Conservation (phyloP, 2,329 filamentous ascomycete genomes). For the Emmonsiellopsis sp. region DNA sequence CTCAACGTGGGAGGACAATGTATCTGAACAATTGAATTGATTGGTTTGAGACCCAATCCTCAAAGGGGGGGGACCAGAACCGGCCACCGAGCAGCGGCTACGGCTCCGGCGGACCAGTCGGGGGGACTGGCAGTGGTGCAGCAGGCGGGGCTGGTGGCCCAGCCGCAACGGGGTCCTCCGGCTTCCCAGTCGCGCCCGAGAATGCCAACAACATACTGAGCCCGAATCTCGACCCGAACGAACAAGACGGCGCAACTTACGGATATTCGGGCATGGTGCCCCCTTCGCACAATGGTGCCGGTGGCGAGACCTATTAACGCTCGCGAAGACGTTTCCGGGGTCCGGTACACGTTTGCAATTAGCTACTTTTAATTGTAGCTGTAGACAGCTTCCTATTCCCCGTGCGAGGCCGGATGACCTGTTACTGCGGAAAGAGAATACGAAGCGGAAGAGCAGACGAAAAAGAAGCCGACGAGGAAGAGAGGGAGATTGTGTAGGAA, state of each 20-base stretch:
- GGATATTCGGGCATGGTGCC: slow-evolving; percentile 39
- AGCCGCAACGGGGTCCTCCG: slow-evolving; percentile 21
- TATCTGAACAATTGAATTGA: slow-evolving; percentile 44
- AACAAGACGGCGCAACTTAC: slow-evolving; percentile 37
- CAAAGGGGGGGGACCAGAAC: slow-evolving; percentile 57
- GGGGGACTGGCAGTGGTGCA: slow-evolving; percentile 16
- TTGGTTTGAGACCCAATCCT: slow-evolving; percentile 66
- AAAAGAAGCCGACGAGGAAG: neutral
- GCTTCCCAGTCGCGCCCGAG: slow-evolving; percentile 32
- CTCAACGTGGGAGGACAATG: slow-evolving; percentile 28
- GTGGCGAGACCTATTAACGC: slow-evolving; percentile 35
- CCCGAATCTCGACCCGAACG: slow-evolving; percentile 34
- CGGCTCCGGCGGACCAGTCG: slow-evolving; percentile 26
- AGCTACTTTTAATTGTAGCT: slow-evolving; percentile 9
- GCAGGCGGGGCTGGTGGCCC: slow-evolving; percentile 18
- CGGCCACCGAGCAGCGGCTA: slow-evolving; percentile 45
- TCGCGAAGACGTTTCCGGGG: slow-evolving; percentile 13
- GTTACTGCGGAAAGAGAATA: neutral
- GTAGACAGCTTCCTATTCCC: slow-evolving; percentile 11
- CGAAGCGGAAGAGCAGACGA: neutral
- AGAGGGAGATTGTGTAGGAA: neutral
- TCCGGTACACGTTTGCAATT: slow-evolving; percentile 8
- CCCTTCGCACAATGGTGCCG: slow-evolving; percentile 39
- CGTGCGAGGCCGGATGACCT: slow-evolving; percentile 9
- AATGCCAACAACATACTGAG: slow-evolving; percentile 37